These are phyloP conservation scores for Saccharomyces hybrid DNA, from an alignment of 1,139 yeast genomes.

Conservation along the genomic window DNA sequence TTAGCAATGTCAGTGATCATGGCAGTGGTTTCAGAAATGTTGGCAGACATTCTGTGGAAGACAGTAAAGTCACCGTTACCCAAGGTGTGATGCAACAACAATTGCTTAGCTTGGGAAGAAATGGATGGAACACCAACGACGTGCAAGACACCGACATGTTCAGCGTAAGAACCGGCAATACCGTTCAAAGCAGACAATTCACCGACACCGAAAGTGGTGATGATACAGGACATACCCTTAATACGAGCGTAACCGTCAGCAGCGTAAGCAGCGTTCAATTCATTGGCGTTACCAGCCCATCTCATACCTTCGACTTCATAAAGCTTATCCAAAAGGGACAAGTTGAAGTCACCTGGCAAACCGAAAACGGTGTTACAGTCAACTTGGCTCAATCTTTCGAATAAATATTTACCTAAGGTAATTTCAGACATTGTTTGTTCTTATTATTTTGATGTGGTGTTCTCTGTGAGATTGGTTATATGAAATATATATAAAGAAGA, in stretches of 20 bases:
- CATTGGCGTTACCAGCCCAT: slow-evolving; percentile 70
- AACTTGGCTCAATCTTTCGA: slow-evolving; percentile 48
- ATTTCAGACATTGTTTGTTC: slow-evolving; percentile 31
- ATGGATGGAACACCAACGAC: slow-evolving; percentile 70
- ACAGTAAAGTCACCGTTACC: slow-evolving; percentile 84
- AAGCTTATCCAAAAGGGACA: slow-evolving; percentile 53
- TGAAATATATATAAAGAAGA: neutral
- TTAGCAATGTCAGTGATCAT: slow-evolving; percentile 51
- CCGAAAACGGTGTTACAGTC: slow-evolving; percentile 55
- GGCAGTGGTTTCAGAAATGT: slow-evolving; percentile 59
- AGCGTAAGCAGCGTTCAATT: slow-evolving; percentile 63
- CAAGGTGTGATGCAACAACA: slow-evolving; percentile 56
- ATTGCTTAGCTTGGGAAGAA: slow-evolving; percentile 57
- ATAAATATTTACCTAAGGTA: slow-evolving; percentile 53
- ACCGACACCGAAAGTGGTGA: slow-evolving; percentile 79
- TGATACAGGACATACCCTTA: slow-evolving; percentile 49
- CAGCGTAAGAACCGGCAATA: slow-evolving; percentile 74
- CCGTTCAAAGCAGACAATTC: slow-evolving; percentile 83
- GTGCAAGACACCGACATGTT: slow-evolving; percentile 69
- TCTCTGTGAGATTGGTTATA: neutral
- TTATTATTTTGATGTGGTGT: neutral
- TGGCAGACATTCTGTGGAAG: slow-evolving; percentile 64
- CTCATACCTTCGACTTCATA: slow-evolving; percentile 50
- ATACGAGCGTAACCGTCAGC: slow-evolving; percentile 67
- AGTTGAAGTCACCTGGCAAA: slow-evolving; percentile 64